A percentile compares a stretch with the other conserved stretches of the same genome.
Evolutionary conservation across 495 filamentous ascomycete species (phyloP).

Genomic region (Saxophila tyrrhenica): DNA sequence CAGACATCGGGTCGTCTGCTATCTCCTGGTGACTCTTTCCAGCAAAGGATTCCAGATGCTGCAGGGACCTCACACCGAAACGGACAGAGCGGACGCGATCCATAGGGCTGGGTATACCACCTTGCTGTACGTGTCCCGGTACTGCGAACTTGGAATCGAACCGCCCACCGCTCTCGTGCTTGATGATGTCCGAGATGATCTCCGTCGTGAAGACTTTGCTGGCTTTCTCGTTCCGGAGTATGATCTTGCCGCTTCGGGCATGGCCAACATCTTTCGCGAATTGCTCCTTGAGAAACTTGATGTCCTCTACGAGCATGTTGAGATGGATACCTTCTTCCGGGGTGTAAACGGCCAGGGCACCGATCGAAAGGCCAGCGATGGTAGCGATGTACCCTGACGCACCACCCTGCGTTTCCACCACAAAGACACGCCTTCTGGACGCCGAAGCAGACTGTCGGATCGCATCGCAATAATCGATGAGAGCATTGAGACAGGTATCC

Average conservation of each 20-base stretch:
- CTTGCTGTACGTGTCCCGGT: slow-evolving; percentile 94
- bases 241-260: slow-evolving; percentile 82
- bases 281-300: slow-evolving; percentile 74
- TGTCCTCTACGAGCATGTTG: slow-evolving; percentile 83
- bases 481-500: slow-evolving; percentile 94
- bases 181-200: slow-evolving; percentile 89
- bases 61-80: slow-evolving; percentile 80
- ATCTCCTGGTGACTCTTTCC: slow-evolving; percentile 54
- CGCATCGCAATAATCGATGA: slow-evolving; percentile 91
- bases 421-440: slow-evolving; percentile 83
- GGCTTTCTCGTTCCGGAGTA: slow-evolving; percentile 87
- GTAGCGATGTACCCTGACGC: slow-evolving; percentile 90
- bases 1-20: slow-evolving; percentile 54
- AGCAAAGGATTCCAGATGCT: slow-evolving; percentile 71
- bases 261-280: slow-evolving; percentile 83
- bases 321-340: slow-evolving; percentile 94
- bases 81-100: slow-evolving; percentile 87
- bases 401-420: slow-evolving; percentile 95
- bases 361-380: slow-evolving; percentile 75
- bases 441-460: slow-evolving; percentile 95
- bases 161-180: slow-evolving; percentile 78
- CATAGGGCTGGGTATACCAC: slow-evolving; percentile 87
- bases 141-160: slow-evolving; percentile 92
- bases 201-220: slow-evolving; percentile 83
- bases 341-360: slow-evolving; percentile 91